Base-by-base conservation (phyloP, 495 filamentous ascomycete genomes). In the Poronia punctata region DNA sequence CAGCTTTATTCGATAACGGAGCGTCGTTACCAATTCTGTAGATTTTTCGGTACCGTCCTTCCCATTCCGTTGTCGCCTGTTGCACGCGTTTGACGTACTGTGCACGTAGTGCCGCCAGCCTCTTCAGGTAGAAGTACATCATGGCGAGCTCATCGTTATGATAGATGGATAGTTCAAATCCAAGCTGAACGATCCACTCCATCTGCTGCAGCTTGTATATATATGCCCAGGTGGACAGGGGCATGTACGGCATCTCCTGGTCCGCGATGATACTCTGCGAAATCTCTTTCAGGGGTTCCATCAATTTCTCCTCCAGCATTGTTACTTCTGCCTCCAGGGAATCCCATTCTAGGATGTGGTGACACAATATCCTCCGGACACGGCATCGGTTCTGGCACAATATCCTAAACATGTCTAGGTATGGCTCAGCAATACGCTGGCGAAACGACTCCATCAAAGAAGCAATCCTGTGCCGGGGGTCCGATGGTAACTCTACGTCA, bases 161-260 rank as follows among this genome's bases (percentile, higher is more conserved):
- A 54, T 97, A 97, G 18, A 94, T 78, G 7, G 88, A 80, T 12
- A 95, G 79, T 59, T 97, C 92, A 56, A 99, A 96, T n/a, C 92
- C 92, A 38, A 95, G 79, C 58, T 95, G 87, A 9, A 95, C 70
- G 31, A 92, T 82, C 69, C 81, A 83, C 44, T 89, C 82, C 75
- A 96, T 84, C 50, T 92, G 79, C 7, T 71, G 76, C 2, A 96
- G 71, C 57, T 95, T 97, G 53, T 95, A 83, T 38, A 86, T 76
- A 54, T 90, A 92, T 0, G 80, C 76, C 92, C 92, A 98, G 5
- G 81, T 84, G 4, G 84, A 86, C 2, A 98, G 70, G 0, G 89
- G 86, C 16, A 67, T 52, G 1, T 38, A 33, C 17, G 22, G n/a
- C 8, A 35, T 6, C 9, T 38, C 42, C 19, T 38, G 34, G 4